Conservation (phyloP, 2,329 filamentous ascomycete species). For the Trichoderma harzianum region DNA sequence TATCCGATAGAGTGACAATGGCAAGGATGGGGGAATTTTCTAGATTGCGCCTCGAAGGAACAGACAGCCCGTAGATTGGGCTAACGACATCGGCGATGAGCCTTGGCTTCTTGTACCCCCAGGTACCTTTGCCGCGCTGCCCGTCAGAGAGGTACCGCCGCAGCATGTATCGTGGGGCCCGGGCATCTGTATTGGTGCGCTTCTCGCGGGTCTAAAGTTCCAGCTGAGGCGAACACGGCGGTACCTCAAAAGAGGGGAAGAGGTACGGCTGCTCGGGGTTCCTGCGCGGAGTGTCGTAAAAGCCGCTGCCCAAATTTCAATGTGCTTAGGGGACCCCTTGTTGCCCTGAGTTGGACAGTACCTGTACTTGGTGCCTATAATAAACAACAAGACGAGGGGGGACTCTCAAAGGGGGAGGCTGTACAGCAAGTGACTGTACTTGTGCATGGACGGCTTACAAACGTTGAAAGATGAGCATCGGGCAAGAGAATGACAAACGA, state of each 20-base stretch:
- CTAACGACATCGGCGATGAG: not conserved
- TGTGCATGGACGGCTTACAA: not conserved
- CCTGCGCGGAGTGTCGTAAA: not conserved
- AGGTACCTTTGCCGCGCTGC: not conserved
- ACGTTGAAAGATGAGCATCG: not conserved
- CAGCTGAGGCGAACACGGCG: not conserved
- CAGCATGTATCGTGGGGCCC: not conserved
- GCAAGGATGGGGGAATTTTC: conserved; percentile 7
- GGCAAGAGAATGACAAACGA: not conserved
- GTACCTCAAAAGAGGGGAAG: conserved; percentile 7
- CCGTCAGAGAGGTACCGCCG: not conserved
- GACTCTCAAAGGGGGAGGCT: not conserved
- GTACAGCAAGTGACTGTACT: not conserved
- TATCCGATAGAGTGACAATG: not conserved
- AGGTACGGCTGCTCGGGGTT: not conserved
- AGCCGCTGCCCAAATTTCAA: not conserved
- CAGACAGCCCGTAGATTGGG: not conserved
- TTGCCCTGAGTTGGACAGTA: not conserved
- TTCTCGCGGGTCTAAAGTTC: not conserved
- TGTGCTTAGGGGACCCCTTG: not conserved
- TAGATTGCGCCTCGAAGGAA: conserved; percentile 15
- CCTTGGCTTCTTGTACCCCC: not conserved
- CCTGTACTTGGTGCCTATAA: not conserved
- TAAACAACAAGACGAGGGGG: not conserved
- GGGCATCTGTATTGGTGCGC: not conserved